phyloP scores from a whole-genome alignment of 225 moss, liverwort and hornwort species.

The Bryum argenteum region DNA sequence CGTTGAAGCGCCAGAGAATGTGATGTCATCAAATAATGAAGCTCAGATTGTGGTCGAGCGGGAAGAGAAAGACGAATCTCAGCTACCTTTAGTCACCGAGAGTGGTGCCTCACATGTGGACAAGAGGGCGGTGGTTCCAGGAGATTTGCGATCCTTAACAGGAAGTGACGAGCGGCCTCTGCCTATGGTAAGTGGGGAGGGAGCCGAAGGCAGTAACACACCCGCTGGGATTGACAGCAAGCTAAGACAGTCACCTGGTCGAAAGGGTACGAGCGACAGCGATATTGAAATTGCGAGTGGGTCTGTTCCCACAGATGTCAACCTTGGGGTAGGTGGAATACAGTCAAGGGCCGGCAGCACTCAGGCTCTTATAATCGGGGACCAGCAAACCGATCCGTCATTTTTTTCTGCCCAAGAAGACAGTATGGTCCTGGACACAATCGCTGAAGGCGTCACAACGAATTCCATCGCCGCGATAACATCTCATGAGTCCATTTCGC shows the following conservation, averaged over 20 bases:
- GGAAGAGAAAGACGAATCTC: constrained; percentile 38
- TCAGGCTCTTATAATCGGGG: constrained; percentile 51
- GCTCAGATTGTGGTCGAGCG: constrained; percentile 31
- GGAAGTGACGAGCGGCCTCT: constrained; percentile 48
- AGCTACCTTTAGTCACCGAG: constrained; percentile 43
- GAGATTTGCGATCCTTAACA: constrained; percentile 45
- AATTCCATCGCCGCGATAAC: constrained; percentile 50
- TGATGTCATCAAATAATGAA: constrained; percentile 50
- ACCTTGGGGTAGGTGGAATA: constrained; percentile 46
- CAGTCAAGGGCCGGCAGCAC: constrained; percentile 61
- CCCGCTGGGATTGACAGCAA: constrained; percentile 51
- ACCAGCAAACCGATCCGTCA: constrained; percentile 57
- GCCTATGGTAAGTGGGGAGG: constrained; percentile 50
- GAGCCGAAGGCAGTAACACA: constrained; percentile 55
- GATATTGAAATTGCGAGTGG: constrained; percentile 57
- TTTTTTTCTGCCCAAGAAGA: constrained; percentile 65
- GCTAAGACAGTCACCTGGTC: constrained; percentile 38
- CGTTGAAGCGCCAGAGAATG: constrained; percentile 35
- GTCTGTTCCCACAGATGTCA: constrained; percentile 39
- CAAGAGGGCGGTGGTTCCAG: constrained; percentile 43
- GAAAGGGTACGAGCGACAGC: constrained; percentile 53
- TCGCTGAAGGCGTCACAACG: constrained; percentile 52
- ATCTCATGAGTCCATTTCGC: constrained; percentile 58
- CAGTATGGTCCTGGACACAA: constrained; percentile 52
- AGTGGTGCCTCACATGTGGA: constrained; percentile 63